Evolutionary conservation across 2,329 filamentous ascomycete genomes (phyloP).

Genomic region (Gremmenia infestans): DNA sequence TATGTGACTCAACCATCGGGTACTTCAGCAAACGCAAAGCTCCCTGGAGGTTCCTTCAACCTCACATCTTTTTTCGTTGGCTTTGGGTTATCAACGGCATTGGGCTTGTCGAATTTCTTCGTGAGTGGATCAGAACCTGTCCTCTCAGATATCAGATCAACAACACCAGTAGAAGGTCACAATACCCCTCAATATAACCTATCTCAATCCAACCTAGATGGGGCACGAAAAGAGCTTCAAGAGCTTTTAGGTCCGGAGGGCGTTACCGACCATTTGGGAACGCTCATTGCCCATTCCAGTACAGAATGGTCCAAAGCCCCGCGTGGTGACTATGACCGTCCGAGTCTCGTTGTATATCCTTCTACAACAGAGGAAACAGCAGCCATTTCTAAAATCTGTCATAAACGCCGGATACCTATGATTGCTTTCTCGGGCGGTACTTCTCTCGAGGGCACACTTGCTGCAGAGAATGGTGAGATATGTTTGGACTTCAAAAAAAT

Average conservation of each 20-base stretch:
- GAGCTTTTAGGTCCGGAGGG: background rate
- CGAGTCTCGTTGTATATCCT: slow-evolving; percentile 59
- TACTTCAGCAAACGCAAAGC: too few species aligned
- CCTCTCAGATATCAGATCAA: background rate
- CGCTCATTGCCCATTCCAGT: slow-evolving; percentile 46
- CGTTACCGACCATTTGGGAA: background rate
- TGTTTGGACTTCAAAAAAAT: slow-evolving; percentile 85
- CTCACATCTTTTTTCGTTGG: background rate
- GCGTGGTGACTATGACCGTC: slow-evolving; percentile 50
- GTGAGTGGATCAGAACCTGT: background rate
- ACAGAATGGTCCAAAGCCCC: slow-evolving; percentile 56
- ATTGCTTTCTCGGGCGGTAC: slow-evolving; percentile 71
- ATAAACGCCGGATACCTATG: slow-evolving; percentile 74
- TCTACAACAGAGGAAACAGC: slow-evolving; percentile 57
- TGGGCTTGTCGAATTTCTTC: background rate
- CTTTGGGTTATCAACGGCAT: background rate
- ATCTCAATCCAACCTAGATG: background rate
- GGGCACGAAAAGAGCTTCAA: background rate
- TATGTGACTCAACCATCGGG: too few species aligned
- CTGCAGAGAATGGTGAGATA: slow-evolving; percentile 77
- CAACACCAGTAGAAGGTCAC: background rate
- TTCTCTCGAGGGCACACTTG: slow-evolving; percentile 84
- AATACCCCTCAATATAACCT: background rate
- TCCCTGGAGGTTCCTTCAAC: too few species aligned
- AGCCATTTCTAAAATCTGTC: slow-evolving; percentile 61